Evolutionary conservation across 352 stramenopile species (phyloP), one percentile per base, ranked within the genome.

Genomic region (Globisporangium canariense): DNA sequence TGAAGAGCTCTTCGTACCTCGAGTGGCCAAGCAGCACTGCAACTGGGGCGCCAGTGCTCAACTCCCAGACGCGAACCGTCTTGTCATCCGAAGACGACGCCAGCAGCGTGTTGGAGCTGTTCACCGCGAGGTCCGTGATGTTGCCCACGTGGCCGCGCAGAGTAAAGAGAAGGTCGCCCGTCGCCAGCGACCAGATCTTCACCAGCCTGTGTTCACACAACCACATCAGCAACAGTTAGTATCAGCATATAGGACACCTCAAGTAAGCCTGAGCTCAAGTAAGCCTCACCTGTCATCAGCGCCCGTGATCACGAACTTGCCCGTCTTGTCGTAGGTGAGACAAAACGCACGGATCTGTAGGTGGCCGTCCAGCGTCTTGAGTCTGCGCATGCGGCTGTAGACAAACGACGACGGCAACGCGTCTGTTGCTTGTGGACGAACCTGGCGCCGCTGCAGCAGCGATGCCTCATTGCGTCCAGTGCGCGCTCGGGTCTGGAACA

Each of bases 261-360:
- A 36, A 9, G 32, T 36, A 3, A 36, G 7, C 32, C 32, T 36
- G 7, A 50, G 16, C 43, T 25, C 16, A 50, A 34, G 11, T 30
- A 38, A 4, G 18, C n/a, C 36, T 36, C 76, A 93, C 79, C 85
- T 83, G 71, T 99, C 97, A 73, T 99, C 97, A 0, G 97, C 95
- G 47, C 97, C 97, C 0, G 97, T 99, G 61, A 99, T 94, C 58
- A 99, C 96, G 64, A 98, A 98, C 58, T 96, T 89, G 38, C 96
- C 94, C 18, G 82, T 93, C 63, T 89, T 92, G 83, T 99, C 97
- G 70, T 99, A 99, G 49, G 90, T 94, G 50, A 99, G 77, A 71
- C 94, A 98, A 68, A 98, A 99, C 11, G 98, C 86, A 25, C 95
- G 92, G 64, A 98, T 98, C 57, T 91, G 78, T 55, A 98, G 73